phyloP scores from a whole-genome alignment of 2,329 filamentous ascomycete species.

The Endoconidiophora polonica region DNA sequence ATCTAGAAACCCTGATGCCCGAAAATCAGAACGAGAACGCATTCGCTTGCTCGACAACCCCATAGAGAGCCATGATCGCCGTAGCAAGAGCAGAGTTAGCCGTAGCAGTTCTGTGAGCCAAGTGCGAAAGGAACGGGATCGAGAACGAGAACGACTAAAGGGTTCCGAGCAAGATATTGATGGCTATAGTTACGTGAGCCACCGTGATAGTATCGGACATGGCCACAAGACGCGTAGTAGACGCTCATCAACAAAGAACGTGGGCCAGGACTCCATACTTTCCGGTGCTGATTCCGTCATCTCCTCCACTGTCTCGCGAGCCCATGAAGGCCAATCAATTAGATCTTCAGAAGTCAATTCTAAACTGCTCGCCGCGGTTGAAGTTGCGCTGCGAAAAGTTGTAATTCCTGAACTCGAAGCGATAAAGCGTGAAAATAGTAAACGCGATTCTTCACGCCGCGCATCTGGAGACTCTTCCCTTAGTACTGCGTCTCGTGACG shows the following conservation, averaged over 20 bases:
- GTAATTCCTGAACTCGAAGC: slow-evolving; percentile 86
- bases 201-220: slow-evolving; percentile 9
- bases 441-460: slow-evolving; percentile 45
- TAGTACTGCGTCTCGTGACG: slow-evolving; percentile 37
- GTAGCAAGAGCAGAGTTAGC: slow-evolving; percentile 10
- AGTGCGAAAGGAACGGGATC: slow-evolving; percentile 15
- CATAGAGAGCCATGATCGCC: slow-evolving; percentile 30
- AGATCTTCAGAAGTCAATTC: slow-evolving; percentile 57
- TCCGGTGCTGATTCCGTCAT: slow-evolving; percentile 39
- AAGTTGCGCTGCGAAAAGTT: slow-evolving; percentile 77
- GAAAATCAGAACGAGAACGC: slow-evolving; percentile 20
- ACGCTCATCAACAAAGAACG: slow-evolving; percentile 26
- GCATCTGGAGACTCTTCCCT: slow-evolving; percentile 45
- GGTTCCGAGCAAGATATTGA: slow-evolving; percentile 5
- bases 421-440: slow-evolving; percentile 77
- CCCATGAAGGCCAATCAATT: slow-evolving; percentile 38
- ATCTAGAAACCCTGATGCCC: slow-evolving; percentile 24
- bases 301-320: slow-evolving; percentile 35
- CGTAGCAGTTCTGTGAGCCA: slow-evolving; percentile 25
- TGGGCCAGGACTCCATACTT: slow-evolving; percentile 34
- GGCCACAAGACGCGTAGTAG: slow-evolving; percentile 5
- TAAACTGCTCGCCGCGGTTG: slow-evolving; percentile 75
- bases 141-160: slow-evolving; percentile 1
- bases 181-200: slow-evolving; percentile 6
- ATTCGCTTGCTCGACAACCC: slow-evolving; percentile 11